Percentiles rank a stretch among this genome's conserved stretches.
Conservation (phyloP, 352 stramenopile genomes). For the Phytophthora citrophthora region DNA sequence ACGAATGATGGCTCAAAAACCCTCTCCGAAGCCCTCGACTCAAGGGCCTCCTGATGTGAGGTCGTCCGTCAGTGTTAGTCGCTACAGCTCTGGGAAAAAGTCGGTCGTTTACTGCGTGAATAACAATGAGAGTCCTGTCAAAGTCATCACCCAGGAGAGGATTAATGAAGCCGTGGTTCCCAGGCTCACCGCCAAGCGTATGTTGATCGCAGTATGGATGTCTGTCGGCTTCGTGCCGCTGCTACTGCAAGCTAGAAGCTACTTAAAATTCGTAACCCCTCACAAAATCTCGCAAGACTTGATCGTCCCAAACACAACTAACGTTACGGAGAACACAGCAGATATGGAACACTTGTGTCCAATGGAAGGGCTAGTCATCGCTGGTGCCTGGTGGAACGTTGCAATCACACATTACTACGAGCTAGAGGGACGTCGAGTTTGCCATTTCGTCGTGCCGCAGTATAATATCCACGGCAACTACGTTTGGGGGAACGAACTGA, state of each 20-base stretch:
- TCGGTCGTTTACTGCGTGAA: conserved; percentile 26
- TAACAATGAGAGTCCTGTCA: not conserved
- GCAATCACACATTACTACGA: conserved; percentile 34
- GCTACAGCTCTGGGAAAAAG: conserved; percentile 9
- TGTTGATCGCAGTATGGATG: conserved; percentile 31
- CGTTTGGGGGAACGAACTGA: conserved; percentile 15
- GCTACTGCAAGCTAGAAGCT: conserved; percentile 33
- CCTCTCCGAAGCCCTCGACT: too few relatives aligned
- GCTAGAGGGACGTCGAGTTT: conserved; percentile 15
- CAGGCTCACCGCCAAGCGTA: conserved; percentile 23
- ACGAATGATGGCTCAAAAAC: conserved; percentile 3
- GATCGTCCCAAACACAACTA: conserved; percentile 11
- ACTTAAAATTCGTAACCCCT: conserved; percentile 37
- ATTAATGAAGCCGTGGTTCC: not conserved
- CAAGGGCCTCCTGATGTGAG: not conserved
- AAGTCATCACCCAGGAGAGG: not conserved
- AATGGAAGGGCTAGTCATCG: conserved; percentile 35
- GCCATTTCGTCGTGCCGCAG: conserved; percentile 37
- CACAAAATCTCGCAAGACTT: conserved; percentile 37
- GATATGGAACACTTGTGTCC: conserved; percentile 25
- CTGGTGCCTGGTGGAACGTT: conserved; percentile 37
- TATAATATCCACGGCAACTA: conserved; percentile 40
- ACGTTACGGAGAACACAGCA: conserved; percentile 3
- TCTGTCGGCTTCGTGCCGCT: conserved; percentile 24
- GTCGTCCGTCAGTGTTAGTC: conserved; percentile 6